Base-by-base conservation (phyloP, 305 asterid species). In the Fraxinus ornus region DNA sequence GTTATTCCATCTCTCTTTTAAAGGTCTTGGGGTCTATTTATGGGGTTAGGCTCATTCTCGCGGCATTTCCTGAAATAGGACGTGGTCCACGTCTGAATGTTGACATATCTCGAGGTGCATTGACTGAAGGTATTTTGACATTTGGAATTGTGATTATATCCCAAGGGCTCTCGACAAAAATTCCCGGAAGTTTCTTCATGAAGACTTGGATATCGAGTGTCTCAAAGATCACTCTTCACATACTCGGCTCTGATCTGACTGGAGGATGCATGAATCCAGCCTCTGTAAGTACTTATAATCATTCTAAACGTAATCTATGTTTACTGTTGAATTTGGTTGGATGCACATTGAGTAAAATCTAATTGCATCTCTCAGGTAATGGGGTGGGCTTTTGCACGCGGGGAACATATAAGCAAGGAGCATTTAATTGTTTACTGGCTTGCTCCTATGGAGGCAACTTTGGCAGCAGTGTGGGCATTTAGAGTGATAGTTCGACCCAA, bases 231-330 rank as follows among this genome's bases (percentile, higher is more conserved):
- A 80, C 92, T 60, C 98, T 95, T 75, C 99, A 95, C 84, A 84
- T 91, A 17, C 97, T 95, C 62, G 97, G 94, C 81, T 92, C 99
- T 39, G 99, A 95, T 87, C 88, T 95, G 55, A 95, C 99, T 0
- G 99, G 99, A 1, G 99, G 98, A 78, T 92, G 94, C 92, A 95
- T 95, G 98, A 94, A 94, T 89, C 98, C 98, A 9, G 98, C 97
- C 72, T 89, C 99, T 60, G 99, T 90, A 85, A 90, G 94, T 83
- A 64, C 37, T 49, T 66, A 52, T 36, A 26, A 32, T 79, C 19
- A 22, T 6, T 5, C 30, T 79, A 3, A 32, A 21, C 39, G 22
- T 44, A 62, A 22, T 30, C 30, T 62, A 21, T 66, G 73, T 66
- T 22, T 28, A 52, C 74, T 62, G n/a, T 15, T 49, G 49, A 49